Evolutionary conservation across 768 basidiomycete genomes (phyloP).

Genomic region (Lactarius sanguifluus): DNA sequence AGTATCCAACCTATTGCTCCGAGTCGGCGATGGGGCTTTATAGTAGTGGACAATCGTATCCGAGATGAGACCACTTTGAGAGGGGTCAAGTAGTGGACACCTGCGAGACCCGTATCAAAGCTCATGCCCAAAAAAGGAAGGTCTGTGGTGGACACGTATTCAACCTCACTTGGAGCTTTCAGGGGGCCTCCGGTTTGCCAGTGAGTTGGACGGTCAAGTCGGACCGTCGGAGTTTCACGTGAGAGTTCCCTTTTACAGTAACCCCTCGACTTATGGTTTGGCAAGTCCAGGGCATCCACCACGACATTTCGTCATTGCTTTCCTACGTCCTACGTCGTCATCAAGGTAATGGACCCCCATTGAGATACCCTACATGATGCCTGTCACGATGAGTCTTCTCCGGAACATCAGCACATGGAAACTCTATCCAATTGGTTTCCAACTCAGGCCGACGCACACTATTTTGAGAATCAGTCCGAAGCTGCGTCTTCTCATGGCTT

Average conservation of each 20-base stretch:
- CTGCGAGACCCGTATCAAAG: neutral
- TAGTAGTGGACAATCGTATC: neutral
- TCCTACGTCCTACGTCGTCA: too few species aligned
- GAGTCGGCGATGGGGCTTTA: neutral
- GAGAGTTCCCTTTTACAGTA: too few species aligned
- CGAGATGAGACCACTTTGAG: neutral
- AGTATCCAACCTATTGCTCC: neutral
- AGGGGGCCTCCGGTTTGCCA: neutral
- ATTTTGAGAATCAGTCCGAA: slow-evolving; percentile 31
- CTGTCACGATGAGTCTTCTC: too few species aligned
- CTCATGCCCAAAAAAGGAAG: neutral
- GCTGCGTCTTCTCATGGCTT: slow-evolving; percentile 5
- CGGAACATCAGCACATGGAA: too few species aligned
- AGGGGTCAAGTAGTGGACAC: neutral
- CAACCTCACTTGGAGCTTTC: neutral
- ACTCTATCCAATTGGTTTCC: slow-evolving; percentile 17
- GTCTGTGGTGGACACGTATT: neutral
- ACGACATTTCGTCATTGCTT: too few species aligned
- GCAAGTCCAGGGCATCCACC: too few species aligned
- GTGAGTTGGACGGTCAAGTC: too few species aligned
- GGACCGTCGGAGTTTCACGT: too few species aligned
- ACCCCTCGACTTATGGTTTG: too few species aligned
- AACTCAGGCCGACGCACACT: slow-evolving; percentile 33
- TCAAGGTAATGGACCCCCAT: too few species aligned
- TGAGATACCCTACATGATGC: too few species aligned